A percentile compares a stretch with the other conserved stretches of the same genome.
Conservation (phyloP, 140 eudicot genomes). For the Flaveria floridana region DNA sequence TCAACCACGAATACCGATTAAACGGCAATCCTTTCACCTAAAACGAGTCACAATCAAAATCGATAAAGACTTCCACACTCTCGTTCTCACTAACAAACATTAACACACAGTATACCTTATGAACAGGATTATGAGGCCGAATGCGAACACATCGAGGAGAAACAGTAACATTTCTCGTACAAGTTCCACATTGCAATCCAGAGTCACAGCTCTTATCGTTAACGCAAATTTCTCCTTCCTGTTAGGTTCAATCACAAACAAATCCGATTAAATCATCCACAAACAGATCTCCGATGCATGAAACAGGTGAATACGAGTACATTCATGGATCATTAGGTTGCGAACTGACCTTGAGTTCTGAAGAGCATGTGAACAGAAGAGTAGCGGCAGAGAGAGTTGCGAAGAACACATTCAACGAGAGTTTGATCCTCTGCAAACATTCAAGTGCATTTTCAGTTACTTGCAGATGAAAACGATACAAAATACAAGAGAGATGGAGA, state of each 20-base stretch:
- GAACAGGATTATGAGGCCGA: slow-evolving; percentile 61
- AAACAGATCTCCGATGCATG: not conserved
- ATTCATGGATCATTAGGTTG: not conserved
- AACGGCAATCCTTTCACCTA: slow-evolving; percentile 89
- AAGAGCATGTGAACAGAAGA: slow-evolving; percentile 33
- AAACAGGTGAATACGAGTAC: not conserved
- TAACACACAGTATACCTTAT: slow-evolving; percentile 42
- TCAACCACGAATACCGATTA: slow-evolving; percentile 84
- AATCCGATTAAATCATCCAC: not conserved
- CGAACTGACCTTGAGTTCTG: slow-evolving; percentile 56
- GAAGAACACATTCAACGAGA: slow-evolving; percentile 31
- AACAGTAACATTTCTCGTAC: slow-evolving; percentile 57
- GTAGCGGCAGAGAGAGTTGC: slow-evolving; percentile 32
- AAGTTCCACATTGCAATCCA: slow-evolving; percentile 83
- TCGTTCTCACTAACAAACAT: slow-evolving; percentile 18
- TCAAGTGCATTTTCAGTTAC: slow-evolving; percentile 15
- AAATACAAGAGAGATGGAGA: not conserved
- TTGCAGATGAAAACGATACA: slow-evolving; percentile 21
- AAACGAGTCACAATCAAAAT: slow-evolving; percentile 24
- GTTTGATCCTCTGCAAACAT: slow-evolving; percentile 25
- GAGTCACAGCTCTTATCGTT: slow-evolving; percentile 54
- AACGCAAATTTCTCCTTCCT: slow-evolving; percentile 67
- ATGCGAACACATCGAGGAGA: slow-evolving; percentile 83
- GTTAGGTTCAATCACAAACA: slow-evolving; percentile 1
- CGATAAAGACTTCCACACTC: not conserved